Evolutionary conservation across 2,329 filamentous ascomycete genomes (phyloP).

Genomic region (Cladobotryum mycophilum): DNA sequence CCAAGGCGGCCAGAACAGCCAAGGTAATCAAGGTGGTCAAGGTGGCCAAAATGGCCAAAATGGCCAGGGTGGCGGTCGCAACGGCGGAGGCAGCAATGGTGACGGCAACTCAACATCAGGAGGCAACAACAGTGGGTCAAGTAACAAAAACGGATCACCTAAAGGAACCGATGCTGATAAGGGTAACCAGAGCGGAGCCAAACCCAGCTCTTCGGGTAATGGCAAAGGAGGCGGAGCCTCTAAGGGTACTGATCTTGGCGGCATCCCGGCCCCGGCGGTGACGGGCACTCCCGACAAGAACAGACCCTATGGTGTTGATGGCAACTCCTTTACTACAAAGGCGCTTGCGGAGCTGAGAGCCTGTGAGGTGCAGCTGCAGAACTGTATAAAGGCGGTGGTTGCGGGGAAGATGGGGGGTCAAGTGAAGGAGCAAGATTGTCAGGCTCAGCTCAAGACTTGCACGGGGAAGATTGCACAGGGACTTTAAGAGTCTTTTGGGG

Average conservation of each 20-base stretch:
- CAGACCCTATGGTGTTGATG: constrained; percentile 52
- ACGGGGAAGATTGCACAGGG: too few species aligned
- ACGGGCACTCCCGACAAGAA: constrained; percentile 38
- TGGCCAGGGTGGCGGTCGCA: constrained; percentile 7
- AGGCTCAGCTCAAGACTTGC: constrained; percentile 39
- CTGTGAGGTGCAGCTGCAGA: constrained; percentile 59
- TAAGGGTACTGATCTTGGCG: constrained; percentile 38
- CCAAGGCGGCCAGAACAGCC: constrained; percentile 11
- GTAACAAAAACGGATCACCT: too few species aligned
- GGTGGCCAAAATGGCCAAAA: constrained; percentile 8
- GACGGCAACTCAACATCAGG: neutral
- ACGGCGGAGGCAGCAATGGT: constrained; percentile 3
- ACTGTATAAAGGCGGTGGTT: constrained; percentile 52
- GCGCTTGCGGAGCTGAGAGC: constrained; percentile 51
- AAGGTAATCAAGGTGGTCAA: constrained; percentile 4
- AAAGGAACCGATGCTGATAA: constrained; percentile 1
- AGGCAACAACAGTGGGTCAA: too few species aligned
- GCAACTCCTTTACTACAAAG: constrained; percentile 51
- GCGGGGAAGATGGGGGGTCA: constrained; percentile 33
- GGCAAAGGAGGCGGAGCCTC: constrained; percentile 21
- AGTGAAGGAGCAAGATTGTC: constrained; percentile 43
- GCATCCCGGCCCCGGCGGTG: constrained; percentile 45
- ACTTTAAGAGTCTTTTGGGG: too few species aligned
- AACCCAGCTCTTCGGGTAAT: neutral
- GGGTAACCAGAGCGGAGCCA: neutral